Evolutionary conservation across 192 early-diverging fungal genomes (phyloP).

Genomic region (Cladochytrium replicatum): DNA sequence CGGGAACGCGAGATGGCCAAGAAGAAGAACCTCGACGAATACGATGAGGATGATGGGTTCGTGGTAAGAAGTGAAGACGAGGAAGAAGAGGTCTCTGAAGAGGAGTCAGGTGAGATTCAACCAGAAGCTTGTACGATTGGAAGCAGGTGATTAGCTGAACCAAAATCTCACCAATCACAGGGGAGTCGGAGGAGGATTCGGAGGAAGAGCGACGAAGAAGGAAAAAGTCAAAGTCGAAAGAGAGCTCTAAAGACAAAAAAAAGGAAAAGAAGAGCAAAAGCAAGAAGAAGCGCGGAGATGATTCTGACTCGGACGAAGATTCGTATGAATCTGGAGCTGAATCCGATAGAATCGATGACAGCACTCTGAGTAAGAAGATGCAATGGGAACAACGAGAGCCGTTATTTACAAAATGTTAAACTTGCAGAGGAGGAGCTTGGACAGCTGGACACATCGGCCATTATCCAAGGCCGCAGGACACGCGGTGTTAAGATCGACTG

Average conservation of each 20-base stretch:
- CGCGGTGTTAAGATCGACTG: constrained; percentile 66
- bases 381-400: background rate
- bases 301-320: constrained; percentile 12
- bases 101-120: background rate
- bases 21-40: constrained; percentile 21
- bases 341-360: constrained; percentile 22
- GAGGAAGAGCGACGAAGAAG: constrained; percentile 17
- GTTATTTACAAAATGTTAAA: background rate
- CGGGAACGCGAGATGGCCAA: constrained; percentile 7
- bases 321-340: constrained; percentile 27
- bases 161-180: background rate
- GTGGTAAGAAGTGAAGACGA: constrained; percentile 19
- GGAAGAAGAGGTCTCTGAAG: constrained; percentile 12
- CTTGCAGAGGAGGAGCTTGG: constrained; percentile 55
- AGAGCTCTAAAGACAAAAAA: background rate
- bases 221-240: constrained; percentile 1
- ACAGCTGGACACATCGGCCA: constrained; percentile 48
- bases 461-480: constrained; percentile 59
- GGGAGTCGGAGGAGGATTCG: background rate
- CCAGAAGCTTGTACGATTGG: background rate
- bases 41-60: constrained; percentile 25
- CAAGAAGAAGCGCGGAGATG: constrained; percentile 15
- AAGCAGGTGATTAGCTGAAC: background rate
- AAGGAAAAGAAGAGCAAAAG: constrained; percentile 29
- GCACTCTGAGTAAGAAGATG: too few relatives aligned